Conservation (phyloP, 2,329 filamentous ascomycete genomes). For the Scytalidium sp. region DNA sequence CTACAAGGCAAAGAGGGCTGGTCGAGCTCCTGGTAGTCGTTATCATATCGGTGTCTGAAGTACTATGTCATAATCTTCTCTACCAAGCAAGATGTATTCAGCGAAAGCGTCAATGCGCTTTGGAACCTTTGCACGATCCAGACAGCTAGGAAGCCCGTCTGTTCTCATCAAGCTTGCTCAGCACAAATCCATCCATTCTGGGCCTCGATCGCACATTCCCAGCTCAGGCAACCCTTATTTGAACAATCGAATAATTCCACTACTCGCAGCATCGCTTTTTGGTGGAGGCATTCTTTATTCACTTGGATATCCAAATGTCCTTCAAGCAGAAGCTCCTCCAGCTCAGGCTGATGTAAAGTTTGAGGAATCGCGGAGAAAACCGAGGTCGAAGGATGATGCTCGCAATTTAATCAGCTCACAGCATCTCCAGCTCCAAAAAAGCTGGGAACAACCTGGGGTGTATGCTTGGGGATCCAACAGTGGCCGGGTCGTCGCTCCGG, state of each 20-base stretch:
- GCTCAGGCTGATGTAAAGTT: constrained; percentile 56
- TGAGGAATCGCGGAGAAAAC: constrained; percentile 60
- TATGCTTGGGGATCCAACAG: constrained; percentile 92
- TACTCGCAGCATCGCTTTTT: constrained; percentile 18
- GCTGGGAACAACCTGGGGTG: constrained; percentile 78
- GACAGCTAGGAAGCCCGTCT: neutral
- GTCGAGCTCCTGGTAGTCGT: neutral
- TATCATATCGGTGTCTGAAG: neutral
- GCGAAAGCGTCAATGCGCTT: neutral
- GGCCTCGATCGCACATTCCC: neutral
- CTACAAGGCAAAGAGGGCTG: neutral
- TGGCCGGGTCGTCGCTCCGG: constrained; percentile 81
- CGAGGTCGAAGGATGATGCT: constrained; percentile 66
- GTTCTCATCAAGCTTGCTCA: neutral
- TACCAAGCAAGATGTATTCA: neutral
- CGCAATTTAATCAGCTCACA: constrained; percentile 78
- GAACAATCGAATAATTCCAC: constrained; percentile 8
- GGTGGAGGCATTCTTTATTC: constrained; percentile 22
- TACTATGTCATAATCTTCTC: neutral
- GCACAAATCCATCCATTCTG: neutral
- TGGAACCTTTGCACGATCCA: neutral
- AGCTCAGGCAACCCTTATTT: neutral
- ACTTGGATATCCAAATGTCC: constrained; percentile 16
- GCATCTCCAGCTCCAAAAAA: constrained; percentile 82
- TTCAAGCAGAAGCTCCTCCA: constrained; percentile 25